Percentiles rank a stretch among this genome's conserved stretches.
These are phyloP conservation scores for Daldinia concentrica DNA, from an alignment of 495 filamentous ascomycete species.

Conservation along the genomic window DNA sequence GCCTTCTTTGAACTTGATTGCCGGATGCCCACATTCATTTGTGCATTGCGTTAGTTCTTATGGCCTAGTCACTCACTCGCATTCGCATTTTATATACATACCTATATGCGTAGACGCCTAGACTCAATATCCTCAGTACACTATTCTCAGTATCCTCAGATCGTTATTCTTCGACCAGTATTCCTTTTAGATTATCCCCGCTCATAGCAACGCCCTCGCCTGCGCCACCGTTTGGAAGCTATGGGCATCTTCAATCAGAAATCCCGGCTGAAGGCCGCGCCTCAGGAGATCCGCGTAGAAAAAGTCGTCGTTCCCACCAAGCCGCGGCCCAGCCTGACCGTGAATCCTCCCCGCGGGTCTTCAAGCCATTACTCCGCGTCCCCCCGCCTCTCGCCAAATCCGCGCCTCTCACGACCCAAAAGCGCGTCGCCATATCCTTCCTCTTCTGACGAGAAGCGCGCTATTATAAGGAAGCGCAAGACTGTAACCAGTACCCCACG, in stretches of 20 bases:
- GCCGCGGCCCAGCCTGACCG: slow-evolving; percentile 28
- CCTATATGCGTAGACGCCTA: not conserved
- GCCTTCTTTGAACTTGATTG: slow-evolving; percentile 10
- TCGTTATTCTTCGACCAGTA: slow-evolving; percentile 4
- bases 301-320: slow-evolving; percentile 45
- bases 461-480: slow-evolving; percentile 44
- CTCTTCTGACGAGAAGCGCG: slow-evolving; percentile 46
- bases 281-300: slow-evolving; percentile 49
- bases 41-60: slow-evolving; percentile 29
- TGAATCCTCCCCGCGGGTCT: slow-evolving; percentile 29
- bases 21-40: slow-evolving; percentile 27
- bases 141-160: not conserved
- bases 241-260: slow-evolving; percentile 49
- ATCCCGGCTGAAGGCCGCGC: slow-evolving; percentile 45
- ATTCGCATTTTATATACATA: not conserved
- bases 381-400: slow-evolving; percentile 39
- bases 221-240: slow-evolving; percentile 18
- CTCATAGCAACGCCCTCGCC: slow-evolving; percentile 5
- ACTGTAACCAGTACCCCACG: slow-evolving; percentile 42
- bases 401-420: slow-evolving; percentile 41
- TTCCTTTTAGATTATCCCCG: slow-evolving; percentile 10
- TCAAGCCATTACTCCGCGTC: slow-evolving; percentile 35
- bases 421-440: slow-evolving; percentile 51
- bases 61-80: slow-evolving; percentile 8
- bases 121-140: not conserved